A percentile compares a stretch with the other conserved stretches of the same genome.
phyloP scores from a whole-genome alignment of 2,329 filamentous ascomycete genomes.

The Neofusicoccum sp. region DNA sequence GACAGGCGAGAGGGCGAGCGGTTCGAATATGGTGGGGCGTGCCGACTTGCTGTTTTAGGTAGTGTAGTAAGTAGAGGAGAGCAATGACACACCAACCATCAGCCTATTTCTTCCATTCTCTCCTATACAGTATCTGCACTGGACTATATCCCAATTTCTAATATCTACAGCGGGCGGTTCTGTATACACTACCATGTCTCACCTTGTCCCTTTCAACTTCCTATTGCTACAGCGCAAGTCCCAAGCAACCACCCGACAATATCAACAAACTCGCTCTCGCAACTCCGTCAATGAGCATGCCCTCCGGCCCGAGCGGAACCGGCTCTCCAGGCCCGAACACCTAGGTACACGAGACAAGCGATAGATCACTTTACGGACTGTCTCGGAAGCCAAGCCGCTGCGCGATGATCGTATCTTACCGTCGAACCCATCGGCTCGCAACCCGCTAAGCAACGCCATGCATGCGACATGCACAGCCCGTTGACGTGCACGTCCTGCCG shows the following conservation, averaged over 20 bases:
- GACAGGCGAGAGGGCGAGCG: neutral
- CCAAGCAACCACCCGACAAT: no score
- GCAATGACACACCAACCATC: neutral
- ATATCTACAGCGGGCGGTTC: no score
- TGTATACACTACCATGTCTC: no score
- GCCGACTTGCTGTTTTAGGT: neutral
- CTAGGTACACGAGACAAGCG: neutral
- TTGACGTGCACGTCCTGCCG: no score
- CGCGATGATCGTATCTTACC: neutral
- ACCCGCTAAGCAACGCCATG: neutral
- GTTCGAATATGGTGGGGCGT: neutral
- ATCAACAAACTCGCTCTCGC: no score
- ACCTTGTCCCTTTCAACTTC: no score
- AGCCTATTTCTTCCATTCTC: neutral
- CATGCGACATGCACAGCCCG: neutral
- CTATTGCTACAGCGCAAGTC: no score
- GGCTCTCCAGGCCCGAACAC: no score
- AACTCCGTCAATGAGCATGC: no score
- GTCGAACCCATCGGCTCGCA: neutral
- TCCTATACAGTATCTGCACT: neutral
- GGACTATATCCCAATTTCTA: no score
- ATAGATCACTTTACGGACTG: neutral
- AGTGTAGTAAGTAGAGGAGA: neutral
- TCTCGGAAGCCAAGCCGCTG: neutral
- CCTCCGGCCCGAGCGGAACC: no score